Conservation (phyloP, 2,329 filamentous ascomycete genomes). For the Phyllachora maydis region DNA sequence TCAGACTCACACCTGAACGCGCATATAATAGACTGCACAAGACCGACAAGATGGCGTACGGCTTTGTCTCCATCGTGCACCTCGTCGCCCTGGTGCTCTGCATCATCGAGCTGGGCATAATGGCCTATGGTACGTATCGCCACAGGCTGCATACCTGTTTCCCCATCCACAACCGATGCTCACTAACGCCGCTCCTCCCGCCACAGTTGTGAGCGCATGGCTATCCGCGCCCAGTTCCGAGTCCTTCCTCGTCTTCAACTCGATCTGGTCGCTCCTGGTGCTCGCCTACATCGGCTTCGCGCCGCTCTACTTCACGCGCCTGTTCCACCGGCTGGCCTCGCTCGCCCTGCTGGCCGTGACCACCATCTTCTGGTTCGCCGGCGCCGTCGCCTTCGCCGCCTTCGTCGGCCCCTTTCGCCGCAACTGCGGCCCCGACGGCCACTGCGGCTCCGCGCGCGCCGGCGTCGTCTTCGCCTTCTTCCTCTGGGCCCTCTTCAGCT, state of each 20-base stretch:
- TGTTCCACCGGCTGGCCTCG: conserved; percentile 44
- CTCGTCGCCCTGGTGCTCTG: conserved; percentile 45
- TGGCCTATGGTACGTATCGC: conserved; percentile 44
- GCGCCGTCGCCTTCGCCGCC: conserved; percentile 58
- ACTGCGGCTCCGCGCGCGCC: conserved; percentile 41
- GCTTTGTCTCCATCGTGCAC: conserved; percentile 41
- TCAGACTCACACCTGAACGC: too few species aligned
- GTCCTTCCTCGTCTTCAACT: conserved; percentile 64
- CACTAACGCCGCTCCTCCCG: conserved; percentile 1
- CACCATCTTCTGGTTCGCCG: conserved; percentile 78
- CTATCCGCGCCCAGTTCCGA: conserved; percentile 28
- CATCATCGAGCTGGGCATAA: conserved; percentile 56
- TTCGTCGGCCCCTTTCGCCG: conserved; percentile 32
- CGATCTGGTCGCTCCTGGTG: conserved; percentile 55
- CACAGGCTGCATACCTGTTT: too few species aligned
- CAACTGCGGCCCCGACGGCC: conserved; percentile 27
- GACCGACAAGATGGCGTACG: conserved; percentile 29
- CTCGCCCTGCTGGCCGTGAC: conserved; percentile 51
- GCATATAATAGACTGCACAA: too few species aligned
- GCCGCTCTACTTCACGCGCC: conserved; percentile 36
- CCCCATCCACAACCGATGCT: conserved; percentile 1
- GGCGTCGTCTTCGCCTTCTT: conserved; percentile 47
- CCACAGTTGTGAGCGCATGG: conserved; percentile 32
- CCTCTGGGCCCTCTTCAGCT: conserved; percentile 31
- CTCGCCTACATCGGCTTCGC: conserved; percentile 50